Conservation (phyloP, 1,139 yeast species). For the Taphrina confusa region DNA sequence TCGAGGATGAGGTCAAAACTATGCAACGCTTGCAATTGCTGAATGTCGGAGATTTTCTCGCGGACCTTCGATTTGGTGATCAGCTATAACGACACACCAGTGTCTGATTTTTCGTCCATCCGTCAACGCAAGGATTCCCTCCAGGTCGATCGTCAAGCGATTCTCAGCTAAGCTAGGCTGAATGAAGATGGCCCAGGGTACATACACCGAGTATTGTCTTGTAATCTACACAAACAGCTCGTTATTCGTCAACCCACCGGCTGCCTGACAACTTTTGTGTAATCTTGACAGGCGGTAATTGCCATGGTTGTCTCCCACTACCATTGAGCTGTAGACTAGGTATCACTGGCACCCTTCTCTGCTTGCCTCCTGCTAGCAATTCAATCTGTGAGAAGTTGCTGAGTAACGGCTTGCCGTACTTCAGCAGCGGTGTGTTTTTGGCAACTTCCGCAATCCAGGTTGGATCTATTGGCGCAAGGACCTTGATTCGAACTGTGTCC, state of each 20-base stretch:
- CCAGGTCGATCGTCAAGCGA: too few relatives aligned
- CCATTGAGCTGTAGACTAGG: conserved; percentile 33
- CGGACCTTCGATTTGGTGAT: too few relatives aligned
- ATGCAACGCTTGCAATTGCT: too few relatives aligned
- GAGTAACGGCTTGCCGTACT: conserved; percentile 31
- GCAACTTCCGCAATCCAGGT: conserved; percentile 26
- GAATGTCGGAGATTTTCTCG: too few relatives aligned
- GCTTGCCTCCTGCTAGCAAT: conserved; percentile 11
- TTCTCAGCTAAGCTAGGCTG: too few relatives aligned
- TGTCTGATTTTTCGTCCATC: too few relatives aligned
- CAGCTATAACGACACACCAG: too few relatives aligned
- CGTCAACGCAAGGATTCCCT: too few relatives aligned
- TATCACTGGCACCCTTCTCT: conserved; percentile 30
- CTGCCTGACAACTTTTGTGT: conserved; percentile 19
- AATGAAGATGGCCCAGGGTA: too few relatives aligned
- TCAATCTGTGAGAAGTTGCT: conserved; percentile 14
- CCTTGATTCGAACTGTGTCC: conserved; percentile 16
- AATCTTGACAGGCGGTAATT: conserved; percentile 32
- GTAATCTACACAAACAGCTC: too few relatives aligned
- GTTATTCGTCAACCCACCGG: conserved; percentile 15
- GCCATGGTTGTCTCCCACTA: conserved; percentile 35
- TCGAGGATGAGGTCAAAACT: too few relatives aligned
- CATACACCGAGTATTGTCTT: too few relatives aligned
- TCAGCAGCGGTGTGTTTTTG: conserved; percentile 34
- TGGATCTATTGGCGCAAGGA: conserved; percentile 28